These are phyloP conservation scores for Arthrobotrys pseudoclavata DNA, from an alignment of 2,329 filamentous ascomycete genomes.

Conservation along the genomic window DNA sequence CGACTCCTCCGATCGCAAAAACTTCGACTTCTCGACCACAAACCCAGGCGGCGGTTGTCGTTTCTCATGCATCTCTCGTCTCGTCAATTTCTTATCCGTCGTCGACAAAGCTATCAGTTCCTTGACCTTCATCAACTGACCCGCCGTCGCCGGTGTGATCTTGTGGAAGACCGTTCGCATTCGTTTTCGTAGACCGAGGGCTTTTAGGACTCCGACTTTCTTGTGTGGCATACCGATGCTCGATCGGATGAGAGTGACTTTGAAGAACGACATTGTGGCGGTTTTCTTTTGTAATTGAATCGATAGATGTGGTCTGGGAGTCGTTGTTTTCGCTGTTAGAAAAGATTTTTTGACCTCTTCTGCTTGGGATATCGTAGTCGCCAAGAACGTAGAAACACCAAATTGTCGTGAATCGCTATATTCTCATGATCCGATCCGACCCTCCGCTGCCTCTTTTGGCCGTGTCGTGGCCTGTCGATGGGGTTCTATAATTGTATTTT, in stretches of 20 bases:
- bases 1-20: constrained; percentile 28
- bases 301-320: constrained; percentile 31
- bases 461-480: constrained; percentile 3
- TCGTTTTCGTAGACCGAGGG: constrained; percentile 86
- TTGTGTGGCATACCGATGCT: constrained; percentile 88
- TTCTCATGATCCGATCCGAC: constrained; percentile 14
- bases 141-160: constrained; percentile 82
- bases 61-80: constrained; percentile 77
- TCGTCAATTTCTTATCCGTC: constrained; percentile 76
- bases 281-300: neutral
- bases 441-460: constrained; percentile 12
- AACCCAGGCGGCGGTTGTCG: constrained; percentile 84
- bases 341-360: constrained; percentile 6
- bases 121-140: constrained; percentile 94
- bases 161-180: constrained; percentile 91
- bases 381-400: neutral
- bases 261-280: constrained; percentile 80
- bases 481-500: too few relatives aligned
- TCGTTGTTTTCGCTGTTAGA: constrained; percentile 8
- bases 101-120: constrained; percentile 87
- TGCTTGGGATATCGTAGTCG: neutral
- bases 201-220: constrained; percentile 82
- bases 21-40: constrained; percentile 75
- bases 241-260: constrained; percentile 89
- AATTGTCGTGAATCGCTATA: constrained; percentile 34